Evolutionary conservation across 2,329 filamentous ascomycete species (phyloP).

Genomic region (Aspergillus udagawae): DNA sequence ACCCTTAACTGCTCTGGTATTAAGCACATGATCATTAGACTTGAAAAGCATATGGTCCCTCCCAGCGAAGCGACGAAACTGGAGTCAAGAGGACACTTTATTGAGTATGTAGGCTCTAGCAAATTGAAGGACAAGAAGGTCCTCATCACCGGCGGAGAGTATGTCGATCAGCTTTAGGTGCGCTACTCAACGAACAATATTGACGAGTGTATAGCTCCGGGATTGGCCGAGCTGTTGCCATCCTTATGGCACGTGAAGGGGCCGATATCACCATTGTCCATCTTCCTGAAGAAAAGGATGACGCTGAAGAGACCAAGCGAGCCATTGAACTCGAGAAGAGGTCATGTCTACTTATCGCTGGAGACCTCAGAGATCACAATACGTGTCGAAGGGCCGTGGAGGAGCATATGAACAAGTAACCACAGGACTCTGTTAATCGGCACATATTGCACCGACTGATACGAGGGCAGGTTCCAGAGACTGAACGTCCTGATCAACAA

Average conservation of each 20-base stretch:
- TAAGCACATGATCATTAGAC: background rate
- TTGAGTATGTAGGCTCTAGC: conserved; percentile 43
- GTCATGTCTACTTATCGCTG: conserved; percentile 46
- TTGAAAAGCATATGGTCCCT: conserved; percentile 18
- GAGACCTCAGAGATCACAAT: conserved; percentile 48
- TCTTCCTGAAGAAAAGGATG: conserved; percentile 53
- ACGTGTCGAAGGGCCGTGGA: conserved; percentile 51
- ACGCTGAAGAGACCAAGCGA: conserved; percentile 52
- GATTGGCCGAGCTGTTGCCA: conserved; percentile 53
- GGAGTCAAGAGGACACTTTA: conserved; percentile 22
- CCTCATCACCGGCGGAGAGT: conserved; percentile 56
- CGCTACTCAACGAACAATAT: background rate
- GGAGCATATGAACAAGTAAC: conserved; percentile 49
- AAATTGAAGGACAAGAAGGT: conserved; percentile 51
- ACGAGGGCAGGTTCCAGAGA: conserved; percentile 13
- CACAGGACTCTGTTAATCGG: background rate
- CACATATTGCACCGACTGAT: background rate
- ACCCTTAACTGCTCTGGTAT: background rate
- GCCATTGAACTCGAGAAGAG: conserved; percentile 50
- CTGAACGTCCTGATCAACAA: conserved; percentile 57
- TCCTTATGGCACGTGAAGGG: conserved; percentile 56
- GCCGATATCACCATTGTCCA: conserved; percentile 55
- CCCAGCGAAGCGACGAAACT: conserved; percentile 34
- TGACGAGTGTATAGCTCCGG: conserved; percentile 40
- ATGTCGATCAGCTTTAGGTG: conserved; percentile 18